Percentiles rank a stretch among this genome's conserved stretches.
phyloP scores from a whole-genome alignment of 148 eudicot species.

The Hydrangea macrophylla region DNA sequence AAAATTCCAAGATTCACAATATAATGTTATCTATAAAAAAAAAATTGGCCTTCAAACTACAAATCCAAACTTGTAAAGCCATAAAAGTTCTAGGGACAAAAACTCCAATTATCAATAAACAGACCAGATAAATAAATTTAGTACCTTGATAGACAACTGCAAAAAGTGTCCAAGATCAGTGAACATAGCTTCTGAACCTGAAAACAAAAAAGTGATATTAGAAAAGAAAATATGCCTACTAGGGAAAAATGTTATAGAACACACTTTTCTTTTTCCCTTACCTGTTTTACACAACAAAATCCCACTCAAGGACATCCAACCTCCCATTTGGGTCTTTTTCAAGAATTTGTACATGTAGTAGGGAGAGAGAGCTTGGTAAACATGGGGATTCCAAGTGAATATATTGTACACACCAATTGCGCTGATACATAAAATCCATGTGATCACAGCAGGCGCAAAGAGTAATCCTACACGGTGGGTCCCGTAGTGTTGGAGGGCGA shows the following conservation, averaged over 20 bases:
- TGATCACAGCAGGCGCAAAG: constrained; percentile 83
- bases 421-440: constrained; percentile 91
- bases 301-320: constrained; percentile 99
- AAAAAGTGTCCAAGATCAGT: constrained; percentile 99
- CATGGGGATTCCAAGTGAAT: constrained; percentile 75
- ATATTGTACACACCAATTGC: constrained; percentile 87
- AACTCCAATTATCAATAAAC: not conserved
- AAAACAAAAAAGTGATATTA: not conserved
- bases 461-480: constrained; percentile 86
- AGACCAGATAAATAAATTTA: constrained; percentile 1
- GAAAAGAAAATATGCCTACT: not conserved
- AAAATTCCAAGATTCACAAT: no score
- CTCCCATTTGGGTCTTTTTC: constrained; percentile 78
- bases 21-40: no score
- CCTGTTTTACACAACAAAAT: constrained; percentile 94
- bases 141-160: constrained; percentile 89
- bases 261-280: constrained; percentile 17
- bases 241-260: constrained; percentile 10
- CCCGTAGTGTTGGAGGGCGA: constrained; percentile 86
- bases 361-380: constrained; percentile 87
- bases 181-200: constrained; percentile 99
- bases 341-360: constrained; percentile 93
- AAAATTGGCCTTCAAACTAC: no score
- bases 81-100: not conserved
- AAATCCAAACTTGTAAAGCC: not conserved